Base-by-base conservation (phyloP, 768 basidiomycete species). In the Collybiopsis confluens region DNA sequence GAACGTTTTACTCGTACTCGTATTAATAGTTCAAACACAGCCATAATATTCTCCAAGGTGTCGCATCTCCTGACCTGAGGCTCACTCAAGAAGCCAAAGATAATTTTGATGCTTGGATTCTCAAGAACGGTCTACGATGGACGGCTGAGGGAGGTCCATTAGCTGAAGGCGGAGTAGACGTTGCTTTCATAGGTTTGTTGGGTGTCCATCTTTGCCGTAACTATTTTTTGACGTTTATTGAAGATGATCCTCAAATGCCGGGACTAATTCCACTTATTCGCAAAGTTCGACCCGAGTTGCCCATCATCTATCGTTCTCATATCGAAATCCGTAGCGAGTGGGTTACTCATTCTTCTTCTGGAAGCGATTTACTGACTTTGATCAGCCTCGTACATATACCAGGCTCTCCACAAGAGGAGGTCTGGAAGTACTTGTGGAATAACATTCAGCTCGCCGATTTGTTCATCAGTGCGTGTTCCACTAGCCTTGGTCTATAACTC, bases 351-450 rank as follows among this genome's bases (percentile, higher is more conserved):
- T 33, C 16, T n/a, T 28, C 37, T 48, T 37, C 21, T 7, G 7
- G 18, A 35, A 10, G 15, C 10, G 8, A 4, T 36, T n/a, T 15
- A 24, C 35, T 37, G n/a, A 48, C 24, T 21, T 24, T 23, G 10
- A 7, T 8, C 27, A 48, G 47, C 20, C 33, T 97, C 38, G 84
- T 92, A 21, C 89, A 93, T 66, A 76, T 83, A 23, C 72, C 82
- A 21, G 87, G 85, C 27, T 92, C 92, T 11, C 89, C 91, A 20
- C 92, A 95, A 64, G 84, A 88, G 64, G 87, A 90, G 60, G 92
- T 95, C 16, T 98, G 94, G 93, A 81, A 94, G 62, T 98, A 93
- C 70, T 80, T 98, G 13, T 97, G 89, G 88, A 86, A 91, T 61
- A 93, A 90, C 69, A 92, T 98, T 63, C 79, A 92, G 65, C 77